Percentiles rank a stretch among this genome's conserved stretches.
phyloP scores from a whole-genome alignment of 768 basidiomycete genomes.

The Pleurotus salmoneostramineus region DNA sequence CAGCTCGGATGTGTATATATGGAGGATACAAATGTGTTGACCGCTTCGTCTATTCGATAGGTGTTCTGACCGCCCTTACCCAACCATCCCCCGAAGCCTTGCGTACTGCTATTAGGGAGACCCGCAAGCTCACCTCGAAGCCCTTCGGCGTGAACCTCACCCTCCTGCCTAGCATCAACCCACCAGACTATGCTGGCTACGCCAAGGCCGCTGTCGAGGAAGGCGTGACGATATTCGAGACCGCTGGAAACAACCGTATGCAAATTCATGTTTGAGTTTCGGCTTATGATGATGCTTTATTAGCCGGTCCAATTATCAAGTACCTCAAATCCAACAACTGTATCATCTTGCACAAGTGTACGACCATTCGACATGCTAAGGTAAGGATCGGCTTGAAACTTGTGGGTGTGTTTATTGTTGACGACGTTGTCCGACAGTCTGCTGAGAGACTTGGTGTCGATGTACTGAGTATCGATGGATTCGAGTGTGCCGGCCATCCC shows the following conservation, averaged over 20 bases:
- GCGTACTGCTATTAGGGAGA: constrained; percentile 76
- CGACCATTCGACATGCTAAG: constrained; percentile 82
- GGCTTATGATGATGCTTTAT: no score
- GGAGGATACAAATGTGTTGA: neutral
- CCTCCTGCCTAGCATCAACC: constrained; percentile 83
- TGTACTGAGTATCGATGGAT: constrained; percentile 84
- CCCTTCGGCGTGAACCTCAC: constrained; percentile 88
- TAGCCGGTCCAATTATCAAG: constrained; percentile 75
- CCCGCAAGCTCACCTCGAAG: constrained; percentile 61
- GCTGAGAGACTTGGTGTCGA: constrained; percentile 83
- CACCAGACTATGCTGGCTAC: constrained; percentile 87
- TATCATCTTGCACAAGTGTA: constrained; percentile 89
- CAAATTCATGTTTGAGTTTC: neutral
- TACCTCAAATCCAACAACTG: constrained; percentile 78
- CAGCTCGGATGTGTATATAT: neutral
- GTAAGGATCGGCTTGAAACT: constrained; percentile 25
- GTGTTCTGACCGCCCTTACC: constrained; percentile 83
- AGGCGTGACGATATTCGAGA: constrained; percentile 87
- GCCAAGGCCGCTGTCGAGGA: constrained; percentile 82
- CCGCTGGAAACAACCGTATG: constrained; percentile 88
- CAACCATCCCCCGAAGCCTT: constrained; percentile 84
- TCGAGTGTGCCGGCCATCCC: constrained; percentile 95
- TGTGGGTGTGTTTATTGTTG: neutral
- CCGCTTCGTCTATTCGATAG: constrained; percentile 24
- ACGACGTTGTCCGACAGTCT: constrained; percentile 20